Conservation (phyloP, 1,284 basidiomycete genomes). For the Mycosarcoma maydis region DNA sequence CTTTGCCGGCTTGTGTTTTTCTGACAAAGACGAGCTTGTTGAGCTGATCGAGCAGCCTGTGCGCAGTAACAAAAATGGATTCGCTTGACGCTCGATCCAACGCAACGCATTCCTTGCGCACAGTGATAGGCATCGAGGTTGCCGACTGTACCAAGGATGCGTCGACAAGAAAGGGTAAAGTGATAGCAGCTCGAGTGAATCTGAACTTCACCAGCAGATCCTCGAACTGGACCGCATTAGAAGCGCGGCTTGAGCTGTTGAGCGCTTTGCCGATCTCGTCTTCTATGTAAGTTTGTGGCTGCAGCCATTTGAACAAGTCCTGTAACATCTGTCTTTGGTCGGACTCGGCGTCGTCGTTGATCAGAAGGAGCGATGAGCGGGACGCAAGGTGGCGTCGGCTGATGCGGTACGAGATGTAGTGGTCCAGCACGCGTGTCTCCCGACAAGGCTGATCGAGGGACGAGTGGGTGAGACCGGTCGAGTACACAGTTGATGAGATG, state of each 20-base stretch:
- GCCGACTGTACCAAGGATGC: not conserved
- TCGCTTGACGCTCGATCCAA: constrained; percentile 18
- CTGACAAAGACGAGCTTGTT: constrained; percentile 23
- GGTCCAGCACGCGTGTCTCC: constrained; percentile 39
- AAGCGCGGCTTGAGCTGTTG: not conserved
- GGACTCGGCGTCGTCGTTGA: constrained; percentile 38
- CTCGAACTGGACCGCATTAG: constrained; percentile 19
- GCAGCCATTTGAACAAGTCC: constrained; percentile 46
- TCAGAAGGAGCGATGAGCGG: constrained; percentile 30
- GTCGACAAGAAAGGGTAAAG: constrained; percentile 25
- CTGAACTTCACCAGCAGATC: constrained; percentile 32
- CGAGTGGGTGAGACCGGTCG: constrained; percentile 14
- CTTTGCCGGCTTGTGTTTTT: constrained; percentile 9
- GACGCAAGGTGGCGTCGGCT: constrained; percentile 16
- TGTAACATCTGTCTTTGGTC: constrained; percentile 35
- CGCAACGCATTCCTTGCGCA: constrained; percentile 24
- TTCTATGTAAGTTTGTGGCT: constrained; percentile 42
- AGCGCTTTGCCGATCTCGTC: constrained; percentile 37
- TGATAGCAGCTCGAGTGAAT: constrained; percentile 29
- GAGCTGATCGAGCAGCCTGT: constrained; percentile 17
- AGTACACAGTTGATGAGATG: constrained; percentile 26
- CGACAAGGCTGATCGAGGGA: constrained; percentile 18
- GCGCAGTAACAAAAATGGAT: constrained; percentile 31
- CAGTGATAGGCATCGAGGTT: constrained; percentile 1
- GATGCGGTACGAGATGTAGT: constrained; percentile 42